Evolutionary conservation across 2,329 filamentous ascomycete genomes (phyloP).

Genomic region (Rhynchosporium graminicola): DNA sequence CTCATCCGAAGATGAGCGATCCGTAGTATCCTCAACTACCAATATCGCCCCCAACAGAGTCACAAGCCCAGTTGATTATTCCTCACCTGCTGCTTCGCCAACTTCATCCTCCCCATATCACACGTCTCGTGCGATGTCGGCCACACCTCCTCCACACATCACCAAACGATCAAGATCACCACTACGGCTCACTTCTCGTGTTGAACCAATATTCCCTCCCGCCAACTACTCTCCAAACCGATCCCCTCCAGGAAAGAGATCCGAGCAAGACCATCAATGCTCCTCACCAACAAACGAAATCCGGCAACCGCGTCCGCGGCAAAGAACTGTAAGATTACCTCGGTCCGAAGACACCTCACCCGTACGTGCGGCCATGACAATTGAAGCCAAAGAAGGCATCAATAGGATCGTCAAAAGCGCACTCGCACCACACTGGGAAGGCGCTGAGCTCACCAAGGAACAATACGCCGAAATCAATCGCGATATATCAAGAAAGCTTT

Average conservation of each 20-base stretch:
- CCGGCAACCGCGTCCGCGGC: constrained; percentile 38
- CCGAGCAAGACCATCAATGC: constrained; percentile 31
- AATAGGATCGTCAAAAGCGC: constrained; percentile 84
- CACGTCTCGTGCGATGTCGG: constrained; percentile 66
- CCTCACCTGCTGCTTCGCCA: constrained; percentile 69
- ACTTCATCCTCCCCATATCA: constrained; percentile 63
- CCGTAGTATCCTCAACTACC: constrained; percentile 29
- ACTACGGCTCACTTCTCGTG: constrained; percentile 67
- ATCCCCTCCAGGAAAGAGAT: constrained; percentile 44
- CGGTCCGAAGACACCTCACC: constrained; percentile 62
- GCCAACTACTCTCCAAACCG: constrained; percentile 71
- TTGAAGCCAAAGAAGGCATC: constrained; percentile 84
- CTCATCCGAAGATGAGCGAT: constrained; percentile 57
- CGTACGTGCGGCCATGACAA: constrained; percentile 64
- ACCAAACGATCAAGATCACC: constrained; percentile 65
- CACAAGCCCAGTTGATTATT: constrained; percentile 45
- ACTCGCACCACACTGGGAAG: constrained; percentile 75
- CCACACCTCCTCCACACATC: constrained; percentile 68
- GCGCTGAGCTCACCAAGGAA: constrained; percentile 77
- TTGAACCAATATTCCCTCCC: constrained; percentile 73
- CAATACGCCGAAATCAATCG: constrained; percentile 93
- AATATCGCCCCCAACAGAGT: constrained; percentile 31
- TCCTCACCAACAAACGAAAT: constrained; percentile 27
- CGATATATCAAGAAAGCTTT: constrained; percentile 83
- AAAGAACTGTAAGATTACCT: constrained; percentile 39